Base-by-base conservation (phyloP, 495 filamentous ascomycete genomes). In the Penicillium desertorum region DNA sequence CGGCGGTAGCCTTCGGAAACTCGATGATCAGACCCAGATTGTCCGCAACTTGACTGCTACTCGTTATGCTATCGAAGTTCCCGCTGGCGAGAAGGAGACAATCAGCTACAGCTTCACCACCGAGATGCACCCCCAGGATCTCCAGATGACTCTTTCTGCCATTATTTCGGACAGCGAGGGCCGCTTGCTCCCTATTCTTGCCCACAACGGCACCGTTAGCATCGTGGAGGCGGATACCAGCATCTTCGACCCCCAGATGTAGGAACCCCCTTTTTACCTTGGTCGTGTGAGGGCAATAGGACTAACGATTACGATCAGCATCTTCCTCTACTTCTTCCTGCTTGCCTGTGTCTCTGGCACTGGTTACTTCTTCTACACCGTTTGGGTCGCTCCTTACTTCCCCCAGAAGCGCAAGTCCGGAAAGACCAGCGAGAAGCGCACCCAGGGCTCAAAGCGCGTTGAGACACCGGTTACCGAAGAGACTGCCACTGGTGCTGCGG, bases 321-420 rank as follows among this genome's bases (percentile, higher is more conserved):
- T 96, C 75, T 98, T 98, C 85, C 87, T 98, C 57, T 98, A 98
- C 79, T 85, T 96, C 72, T 84, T 98, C 80, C 91, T 98, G 62
- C 73, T 84, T 54, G 84, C 82, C 55, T 83, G 78, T 66, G 92
- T 96, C 70, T 83, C 70, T 61, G 91, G 87, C 54, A 89, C 88
- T 42, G 79, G 85, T 72, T 96, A 94, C 84, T 97, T 96, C 72
- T 92, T 96, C 76, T 98, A 98, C 82, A 94, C 85, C 72, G 96
- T 93, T 68, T 98, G 92, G 90, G 84, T 98, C 75, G 88, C 91
- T 48, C 85, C 91, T n/a, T 86, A 98, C 67, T 96, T 96, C 84
- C 94, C 94, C 27, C 91, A 96, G 80, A 86, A 91, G 74, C 86
- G 85, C 69, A 86, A 87, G 61, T 67, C 76, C 56, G 83, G 82